Percentiles rank a stretch among this genome's conserved stretches.
phyloP scores from a whole-genome alignment of 2,329 filamentous ascomycete genomes.

The Chrysoporthe cubensis region DNA sequence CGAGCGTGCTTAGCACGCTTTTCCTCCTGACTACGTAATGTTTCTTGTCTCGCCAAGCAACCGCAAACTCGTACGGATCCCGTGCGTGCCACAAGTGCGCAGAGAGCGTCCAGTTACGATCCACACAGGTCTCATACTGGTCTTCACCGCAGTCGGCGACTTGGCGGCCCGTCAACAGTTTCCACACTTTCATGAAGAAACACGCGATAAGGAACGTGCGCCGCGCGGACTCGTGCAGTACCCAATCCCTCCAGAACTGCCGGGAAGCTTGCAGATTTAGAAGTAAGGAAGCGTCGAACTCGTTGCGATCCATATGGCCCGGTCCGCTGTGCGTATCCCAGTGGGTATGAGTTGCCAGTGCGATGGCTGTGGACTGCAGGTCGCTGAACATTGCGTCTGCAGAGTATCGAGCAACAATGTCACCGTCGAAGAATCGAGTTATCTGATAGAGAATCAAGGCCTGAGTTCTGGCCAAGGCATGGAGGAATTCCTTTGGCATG shows the following conservation, averaged over 20 bases:
- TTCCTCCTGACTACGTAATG: constrained; percentile 41
- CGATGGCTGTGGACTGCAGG: constrained; percentile 40
- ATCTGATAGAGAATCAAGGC: constrained; percentile 51
- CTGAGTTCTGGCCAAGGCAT: constrained; percentile 44
- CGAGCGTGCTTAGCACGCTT: constrained; percentile 23
- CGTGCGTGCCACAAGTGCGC: constrained; percentile 44
- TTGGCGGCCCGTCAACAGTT: constrained; percentile 35
- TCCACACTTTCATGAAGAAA: constrained; percentile 48
- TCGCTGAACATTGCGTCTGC: constrained; percentile 37
- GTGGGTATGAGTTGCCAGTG: constrained; percentile 39
- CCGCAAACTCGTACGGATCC: constrained; percentile 42
- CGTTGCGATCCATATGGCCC: constrained; percentile 33
- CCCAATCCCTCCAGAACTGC: constrained; percentile 55
- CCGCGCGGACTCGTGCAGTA: constrained; percentile 57
- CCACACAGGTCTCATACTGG: constrained; percentile 33
- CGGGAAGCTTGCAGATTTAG: constrained; percentile 46
- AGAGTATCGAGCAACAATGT: constrained; percentile 40
- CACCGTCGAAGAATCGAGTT: constrained; percentile 50
- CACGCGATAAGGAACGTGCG: constrained; percentile 52
- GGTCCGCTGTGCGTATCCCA: constrained; percentile 35
- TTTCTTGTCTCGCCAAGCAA: constrained; percentile 42
- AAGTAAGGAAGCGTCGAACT: constrained; percentile 13
- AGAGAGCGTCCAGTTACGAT: constrained; percentile 46
- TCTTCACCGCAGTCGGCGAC: constrained; percentile 36
- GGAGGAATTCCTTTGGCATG: constrained; percentile 35